Base-by-base conservation (phyloP, 805 yeast genomes). In the Yarrowia hollandica region DNA sequence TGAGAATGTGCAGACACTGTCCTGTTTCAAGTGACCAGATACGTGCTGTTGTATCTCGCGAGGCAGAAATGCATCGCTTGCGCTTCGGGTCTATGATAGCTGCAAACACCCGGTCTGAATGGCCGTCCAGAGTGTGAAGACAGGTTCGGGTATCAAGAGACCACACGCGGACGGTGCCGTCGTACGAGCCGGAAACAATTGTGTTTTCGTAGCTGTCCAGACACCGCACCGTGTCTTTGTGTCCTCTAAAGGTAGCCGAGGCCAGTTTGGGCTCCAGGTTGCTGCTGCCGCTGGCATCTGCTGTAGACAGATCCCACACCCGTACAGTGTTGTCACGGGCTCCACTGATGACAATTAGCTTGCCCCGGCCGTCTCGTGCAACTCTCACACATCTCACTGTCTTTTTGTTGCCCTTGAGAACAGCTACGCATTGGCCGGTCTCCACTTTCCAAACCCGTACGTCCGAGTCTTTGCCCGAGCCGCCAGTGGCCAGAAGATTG, bases 381-480 rank as follows among this genome's bases (percentile, higher is more conserved):
- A 44, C 52, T 18, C 23, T 18, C n/a, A 44, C 52, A 21, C 52
- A 44, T 2, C 52, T 16, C 5, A 94, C 96, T 69, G 90, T 94
- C 69, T 94, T 96, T 37, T 92, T 88, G 70, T 92, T 98, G 9
- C 92, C 92, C 63, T 75, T 76, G 71, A 90, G 87, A 2, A 85
- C 81, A 46, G 84, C 82, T 14, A 88, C 69, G 71, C 96, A 86
- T 64, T 82, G 81, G 67, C 98, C 98, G 18, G 96, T 86, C 39
- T 84, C 80, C 3, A 96, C 84, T 73, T 89, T 96, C 98, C 98
- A 92, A 35, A 92, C 96, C 98, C 99, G 94, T 63, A 92, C 90
- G 70, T 97, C 82, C 22, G 94, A 96, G 35, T 96, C 91, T 69
- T 96, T 82, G 73, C 94, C 99, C 64, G 98, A 97, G 19, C 96